A percentile compares a stretch with the other conserved stretches of the same genome.
These are phyloP conservation scores for Aspergillus sp. DNA, from an alignment of 2,329 filamentous ascomycete genomes.

Conservation along the genomic window DNA sequence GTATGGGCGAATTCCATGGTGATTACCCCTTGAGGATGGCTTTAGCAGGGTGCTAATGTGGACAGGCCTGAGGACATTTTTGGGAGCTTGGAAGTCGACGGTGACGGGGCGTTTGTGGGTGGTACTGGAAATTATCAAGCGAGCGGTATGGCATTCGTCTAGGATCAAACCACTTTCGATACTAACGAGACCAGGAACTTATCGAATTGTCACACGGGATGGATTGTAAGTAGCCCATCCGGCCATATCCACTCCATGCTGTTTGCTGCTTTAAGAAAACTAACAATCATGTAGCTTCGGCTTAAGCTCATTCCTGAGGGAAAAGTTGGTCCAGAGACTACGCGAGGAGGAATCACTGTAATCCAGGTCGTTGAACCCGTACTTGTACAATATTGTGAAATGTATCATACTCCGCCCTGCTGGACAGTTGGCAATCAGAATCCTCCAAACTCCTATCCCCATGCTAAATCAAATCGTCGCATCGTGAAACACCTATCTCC, in stretches of 20 bases:
- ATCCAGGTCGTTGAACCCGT: neutral
- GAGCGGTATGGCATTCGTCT: conserved; percentile 45
- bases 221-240: conserved; percentile 50
- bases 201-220: conserved; percentile 59
- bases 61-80: conserved; percentile 63
- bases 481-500: conserved; percentile 1
- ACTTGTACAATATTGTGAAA: conserved; percentile 17
- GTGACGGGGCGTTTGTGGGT: conserved; percentile 56
- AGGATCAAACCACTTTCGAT: neutral
- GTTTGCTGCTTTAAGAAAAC: conserved; percentile 1
- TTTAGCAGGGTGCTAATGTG: conserved; percentile 12
- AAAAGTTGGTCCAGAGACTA: conserved; percentile 51
- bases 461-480: neutral
- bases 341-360: conserved; percentile 32
- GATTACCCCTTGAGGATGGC: conserved; percentile 6
- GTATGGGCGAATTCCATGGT: conserved; percentile 63
- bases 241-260: neutral
- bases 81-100: conserved; percentile 63
- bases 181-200: conserved; percentile 48
- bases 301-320: conserved; percentile 49
- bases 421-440: conserved; percentile 39
- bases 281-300: conserved; percentile 38
- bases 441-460: neutral
- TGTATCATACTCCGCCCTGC: conserved; percentile 18
- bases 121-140: conserved; percentile 59